Evolutionary conservation across 2,329 filamentous ascomycete genomes (phyloP).

Genomic region (Claviceps sp.): DNA sequence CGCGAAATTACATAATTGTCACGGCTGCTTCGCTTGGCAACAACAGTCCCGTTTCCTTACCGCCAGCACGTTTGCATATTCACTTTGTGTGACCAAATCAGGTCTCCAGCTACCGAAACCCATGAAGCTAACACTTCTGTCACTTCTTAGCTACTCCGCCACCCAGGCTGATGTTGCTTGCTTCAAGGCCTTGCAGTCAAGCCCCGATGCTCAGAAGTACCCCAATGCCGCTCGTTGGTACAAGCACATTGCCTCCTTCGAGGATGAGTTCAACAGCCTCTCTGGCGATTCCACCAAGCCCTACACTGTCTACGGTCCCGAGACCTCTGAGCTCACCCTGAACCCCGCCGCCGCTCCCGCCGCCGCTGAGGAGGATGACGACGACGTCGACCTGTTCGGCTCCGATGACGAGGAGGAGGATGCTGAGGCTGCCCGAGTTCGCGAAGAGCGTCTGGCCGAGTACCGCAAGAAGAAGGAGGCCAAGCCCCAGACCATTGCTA

Average conservation of each 20-base stretch:
- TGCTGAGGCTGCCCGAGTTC: constrained; percentile 67
- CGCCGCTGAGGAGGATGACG: constrained; percentile 51
- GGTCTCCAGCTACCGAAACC: not conserved
- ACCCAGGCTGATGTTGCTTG: constrained; percentile 92
- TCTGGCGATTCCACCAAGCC: constrained; percentile 83
- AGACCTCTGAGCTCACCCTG: constrained; percentile 59
- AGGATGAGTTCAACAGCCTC: constrained; percentile 83
- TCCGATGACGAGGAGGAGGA: constrained; percentile 91
- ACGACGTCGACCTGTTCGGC: constrained; percentile 88
- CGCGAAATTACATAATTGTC: not conserved
- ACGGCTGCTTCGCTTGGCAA: not conserved
- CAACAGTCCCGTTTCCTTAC: too few relatives aligned
- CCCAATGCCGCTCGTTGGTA: constrained; percentile 95
- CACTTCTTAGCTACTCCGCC: constrained; percentile 39
- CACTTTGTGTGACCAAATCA: not conserved
- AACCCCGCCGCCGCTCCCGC: constrained; percentile 78
- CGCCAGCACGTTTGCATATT: not conserved
- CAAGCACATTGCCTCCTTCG: constrained; percentile 92
- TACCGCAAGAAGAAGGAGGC: constrained; percentile 95
- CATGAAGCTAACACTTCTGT: not conserved
- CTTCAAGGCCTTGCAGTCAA: constrained; percentile 75
- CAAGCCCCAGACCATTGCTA: constrained; percentile 84
- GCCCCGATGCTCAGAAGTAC: constrained; percentile 75
- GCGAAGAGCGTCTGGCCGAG: constrained; percentile 80
- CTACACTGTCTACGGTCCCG: constrained; percentile 84